Evolutionary conservation across 768 basidiomycete species (phyloP), one percentile per base, ranked within the genome.

Genomic region (Lentinula detonsa): DNA sequence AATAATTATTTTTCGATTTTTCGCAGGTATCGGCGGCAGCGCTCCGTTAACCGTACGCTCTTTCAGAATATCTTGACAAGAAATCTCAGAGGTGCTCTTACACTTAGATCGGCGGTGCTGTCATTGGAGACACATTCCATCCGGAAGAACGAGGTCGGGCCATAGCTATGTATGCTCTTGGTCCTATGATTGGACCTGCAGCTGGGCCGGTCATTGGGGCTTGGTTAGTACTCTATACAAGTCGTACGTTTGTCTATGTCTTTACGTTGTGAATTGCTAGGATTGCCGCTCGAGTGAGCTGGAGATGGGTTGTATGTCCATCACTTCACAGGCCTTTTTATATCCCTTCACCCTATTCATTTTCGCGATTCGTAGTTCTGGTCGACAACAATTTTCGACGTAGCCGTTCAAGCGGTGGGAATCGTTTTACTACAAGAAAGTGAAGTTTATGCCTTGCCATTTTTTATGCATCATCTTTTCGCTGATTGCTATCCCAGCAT

Each of bases 231-330:
- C 7, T 23, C 15, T 18, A 48, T 2, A 4, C 21, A 6, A n/a
- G 50, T 35, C n/a, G 5, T 34, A 33, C 15, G 35, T 57, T 37
- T 48, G 21, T 34, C 13, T 8, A 11, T 18, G 2, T 13, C 11
- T 21, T 33, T 15, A 56, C 54, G 35, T 18, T 0, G 34, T 15
- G 16, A 21, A 45, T 35, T 46, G 51, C 15, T 59, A 79, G 78
- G 78, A 81, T 91, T 31, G 82, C 84, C 0, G 75, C 88, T 45
- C 74, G 72, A 40, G 80, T 85, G 0, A 85, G 85, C 0, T 90
- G 88, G 88, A 75, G 85, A 69, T 90, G 87, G 87, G 86, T 88
- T 34, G 84, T 82, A 69, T 45, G 82, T 76, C 4, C 40, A 11
- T 49, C 9, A 5, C 10, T 45, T 48, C 31, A 13, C 5, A 46